phyloP scores from a whole-genome alignment of 345 rosid species.

The Linum tenue region DNA sequence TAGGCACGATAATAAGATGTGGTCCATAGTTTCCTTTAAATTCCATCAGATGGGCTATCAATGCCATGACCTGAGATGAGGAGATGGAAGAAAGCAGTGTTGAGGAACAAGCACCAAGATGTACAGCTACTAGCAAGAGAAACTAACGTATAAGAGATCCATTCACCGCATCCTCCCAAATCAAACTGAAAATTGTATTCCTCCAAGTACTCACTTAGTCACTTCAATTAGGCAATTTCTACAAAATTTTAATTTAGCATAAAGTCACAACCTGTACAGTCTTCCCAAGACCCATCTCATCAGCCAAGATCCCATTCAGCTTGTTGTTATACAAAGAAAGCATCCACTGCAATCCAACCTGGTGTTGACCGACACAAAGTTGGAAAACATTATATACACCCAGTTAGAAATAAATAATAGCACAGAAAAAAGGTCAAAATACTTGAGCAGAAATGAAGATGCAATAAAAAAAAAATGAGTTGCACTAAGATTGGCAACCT shows the following conservation, averaged over 20 bases:
- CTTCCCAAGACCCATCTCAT: conserved; percentile 99
- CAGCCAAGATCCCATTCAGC: conserved; percentile 97
- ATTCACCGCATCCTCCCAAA: no score
- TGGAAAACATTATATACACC: no score
- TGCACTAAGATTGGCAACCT: conserved; percentile 29
- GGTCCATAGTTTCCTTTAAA: conserved; percentile 99
- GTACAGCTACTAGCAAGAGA: neutral
- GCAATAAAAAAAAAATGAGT: conserved; percentile 6
- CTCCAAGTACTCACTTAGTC: neutral
- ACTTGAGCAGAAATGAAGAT: conserved; percentile 2
- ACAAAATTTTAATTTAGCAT: neutral
- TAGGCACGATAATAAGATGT: conserved; percentile 98
- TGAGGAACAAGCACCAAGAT: neutral
- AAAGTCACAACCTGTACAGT: conserved; percentile 76
- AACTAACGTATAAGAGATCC: conserved; percentile 3
- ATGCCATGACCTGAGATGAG: conserved; percentile 77
- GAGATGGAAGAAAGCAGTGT: conserved; percentile 4
- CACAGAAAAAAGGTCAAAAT: conserved; percentile 9
- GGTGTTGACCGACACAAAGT: conserved; percentile 12
- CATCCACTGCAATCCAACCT: conserved; percentile 99
- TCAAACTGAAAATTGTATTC: neutral
- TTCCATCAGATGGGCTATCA: conserved; percentile 99
- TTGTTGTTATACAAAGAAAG: conserved; percentile 96
- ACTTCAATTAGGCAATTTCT: neutral
- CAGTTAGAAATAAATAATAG: neutral